These are phyloP conservation scores for Phellopilus nigrolimitatus DNA, from an alignment of 1,284 basidiomycete species.

Conservation along the genomic window DNA sequence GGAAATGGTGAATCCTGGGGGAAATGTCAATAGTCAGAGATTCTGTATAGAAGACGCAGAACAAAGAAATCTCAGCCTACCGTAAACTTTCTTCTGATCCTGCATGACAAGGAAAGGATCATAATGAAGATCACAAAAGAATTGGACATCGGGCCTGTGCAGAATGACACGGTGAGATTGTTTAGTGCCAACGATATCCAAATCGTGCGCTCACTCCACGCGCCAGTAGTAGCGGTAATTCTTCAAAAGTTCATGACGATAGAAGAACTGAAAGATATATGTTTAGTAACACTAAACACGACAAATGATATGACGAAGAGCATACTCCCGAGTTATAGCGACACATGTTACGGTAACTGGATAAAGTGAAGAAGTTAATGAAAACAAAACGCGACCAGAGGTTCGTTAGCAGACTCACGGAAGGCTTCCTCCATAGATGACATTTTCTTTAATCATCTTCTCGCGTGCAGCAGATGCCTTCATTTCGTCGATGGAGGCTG, in stretches of 20 bases:
- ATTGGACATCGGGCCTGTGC: slow-evolving; percentile 70
- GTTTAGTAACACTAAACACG: not conserved
- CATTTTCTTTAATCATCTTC: slow-evolving; percentile 72
- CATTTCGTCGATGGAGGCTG: slow-evolving; percentile 77
- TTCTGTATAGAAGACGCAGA: not conserved
- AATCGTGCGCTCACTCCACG: slow-evolving; percentile 41
- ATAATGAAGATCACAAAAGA: slow-evolving; percentile 83
- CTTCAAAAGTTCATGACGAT: slow-evolving; percentile 44
- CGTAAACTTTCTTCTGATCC: slow-evolving; percentile 82
- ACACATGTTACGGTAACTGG: slow-evolving; percentile 85
- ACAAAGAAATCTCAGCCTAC: slow-evolving; percentile 33
- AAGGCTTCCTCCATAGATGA: slow-evolving; percentile 85
- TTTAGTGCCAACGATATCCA: not conserved
- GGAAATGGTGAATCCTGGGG: slow-evolving; percentile 73
- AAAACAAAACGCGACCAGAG: not conserved
- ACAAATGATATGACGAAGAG: slow-evolving; percentile 11
- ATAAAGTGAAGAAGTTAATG: slow-evolving; percentile 9
- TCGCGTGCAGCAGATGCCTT: slow-evolving; percentile 70
- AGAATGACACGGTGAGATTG: slow-evolving; percentile 2
- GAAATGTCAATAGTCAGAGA: not conserved
- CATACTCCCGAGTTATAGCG: slow-evolving; percentile 89
- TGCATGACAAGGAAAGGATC: slow-evolving; percentile 91
- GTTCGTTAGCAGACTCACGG: slow-evolving; percentile 41
- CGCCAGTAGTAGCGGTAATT: slow-evolving; percentile 66
- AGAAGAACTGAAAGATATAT: slow-evolving; percentile 44